Percentiles rank a stretch among this genome's conserved stretches.
Evolutionary conservation across 2,329 filamentous ascomycete genomes (phyloP).

Genomic region (Pezicula neosporulosa): DNA sequence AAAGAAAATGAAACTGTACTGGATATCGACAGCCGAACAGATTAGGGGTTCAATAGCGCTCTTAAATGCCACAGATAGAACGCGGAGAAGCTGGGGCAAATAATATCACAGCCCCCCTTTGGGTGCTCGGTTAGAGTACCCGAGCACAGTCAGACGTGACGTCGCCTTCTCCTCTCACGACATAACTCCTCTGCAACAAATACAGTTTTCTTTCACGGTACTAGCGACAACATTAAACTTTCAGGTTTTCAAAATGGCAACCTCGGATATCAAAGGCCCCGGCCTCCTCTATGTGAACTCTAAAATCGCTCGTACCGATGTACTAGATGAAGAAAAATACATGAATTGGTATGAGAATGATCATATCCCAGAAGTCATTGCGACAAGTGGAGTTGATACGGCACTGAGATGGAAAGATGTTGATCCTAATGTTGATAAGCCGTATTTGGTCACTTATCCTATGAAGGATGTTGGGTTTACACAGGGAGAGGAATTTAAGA

Average conservation of each 20-base stretch:
- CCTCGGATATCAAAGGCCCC: constrained; percentile 3
- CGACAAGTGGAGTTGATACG: constrained; percentile 3
- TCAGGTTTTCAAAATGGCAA: background rate
- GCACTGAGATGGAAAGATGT: constrained; percentile 7
- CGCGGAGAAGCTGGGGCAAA: no score
- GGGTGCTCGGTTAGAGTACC: no score
- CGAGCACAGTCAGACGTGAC: no score
- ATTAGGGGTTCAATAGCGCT: no score
- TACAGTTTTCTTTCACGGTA: background rate
- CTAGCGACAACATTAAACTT: background rate
- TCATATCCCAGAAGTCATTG: constrained; percentile 11
- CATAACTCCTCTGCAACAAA: no score
- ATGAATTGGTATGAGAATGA: constrained; percentile 11
- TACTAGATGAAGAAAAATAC: constrained; percentile 6
- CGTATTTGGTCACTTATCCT: constrained; percentile 9
- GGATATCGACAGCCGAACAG: no score
- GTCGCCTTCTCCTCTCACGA: no score
- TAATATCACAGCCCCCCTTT: no score
- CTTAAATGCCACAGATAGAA: no score
- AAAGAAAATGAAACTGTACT: no score
- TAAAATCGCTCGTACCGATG: constrained; percentile 5
- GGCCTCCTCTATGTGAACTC: constrained; percentile 14
- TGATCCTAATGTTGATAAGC: constrained; percentile 7
- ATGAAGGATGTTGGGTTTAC: constrained; percentile 7
- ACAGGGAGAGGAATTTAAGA: constrained; percentile 6